Evolutionary conservation across 2,329 filamentous ascomycete genomes (phyloP), one percentile per base, ranked within the genome.

Genomic region (Helminthosporium solani): DNA sequence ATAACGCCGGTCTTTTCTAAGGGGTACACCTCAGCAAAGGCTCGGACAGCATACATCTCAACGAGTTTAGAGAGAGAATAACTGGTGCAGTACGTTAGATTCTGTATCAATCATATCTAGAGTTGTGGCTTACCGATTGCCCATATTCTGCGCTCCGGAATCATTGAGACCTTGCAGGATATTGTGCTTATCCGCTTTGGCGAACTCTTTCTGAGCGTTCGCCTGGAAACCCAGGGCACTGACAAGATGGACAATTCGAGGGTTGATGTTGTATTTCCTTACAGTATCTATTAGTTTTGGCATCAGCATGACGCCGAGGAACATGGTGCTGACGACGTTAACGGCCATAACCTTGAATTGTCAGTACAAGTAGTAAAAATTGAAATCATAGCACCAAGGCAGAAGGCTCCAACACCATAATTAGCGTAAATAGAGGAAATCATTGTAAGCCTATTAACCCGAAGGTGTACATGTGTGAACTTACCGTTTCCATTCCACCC

Each of bases 251-350:
- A 57, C 58, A 4, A 54, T 40, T 15, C 30, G 36, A 1, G 56
- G 51, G 20, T 39, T 35, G 2, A 36, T 44, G 7, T 21, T 23
- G 18, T 37, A 53, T 7, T 37, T 43, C 7, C 34, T 38, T 1
- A 48, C 51, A 7, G 28, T 52, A 12, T 30, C 45, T 14, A 44
- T 47, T 33, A 62, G 38, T 14, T 56, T 51, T 1, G 58, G 56
- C 12, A 64, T 42, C 6, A 63, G 20, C 2, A 60, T 36, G 8
- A 61, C 12, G 2, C 53, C 57, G 3, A 73, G 57, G 4, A 73
- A 53, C 2, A 62, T 50, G 2, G 70, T 68, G 7, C 58, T 61
- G 3, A 69, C 49, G 6, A 70, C 63, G 25, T 73, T 71, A 15
- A 71, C 59, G 3, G 62, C 59, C 3, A 70, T 54, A 18, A 55